phyloP scores from a whole-genome alignment of 768 basidiomycete genomes.

The Dioszegia aurantiaca region DNA sequence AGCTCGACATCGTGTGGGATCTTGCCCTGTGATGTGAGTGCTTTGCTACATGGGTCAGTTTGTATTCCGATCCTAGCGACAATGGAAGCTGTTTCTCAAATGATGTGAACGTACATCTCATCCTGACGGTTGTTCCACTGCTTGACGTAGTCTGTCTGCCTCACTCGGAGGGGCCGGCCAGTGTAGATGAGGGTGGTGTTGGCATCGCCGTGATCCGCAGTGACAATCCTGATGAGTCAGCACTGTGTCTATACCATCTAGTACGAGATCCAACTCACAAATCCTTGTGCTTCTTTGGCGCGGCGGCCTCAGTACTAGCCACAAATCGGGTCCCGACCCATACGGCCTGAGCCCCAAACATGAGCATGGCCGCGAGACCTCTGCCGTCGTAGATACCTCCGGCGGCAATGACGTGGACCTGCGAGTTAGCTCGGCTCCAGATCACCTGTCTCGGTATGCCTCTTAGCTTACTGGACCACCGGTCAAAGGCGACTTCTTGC shows the following conservation, averaged over 20 bases:
- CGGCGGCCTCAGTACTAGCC: slow-evolving; percentile 72
- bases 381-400: slow-evolving; percentile 89
- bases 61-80: no score
- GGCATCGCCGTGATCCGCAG: slow-evolving; percentile 64
- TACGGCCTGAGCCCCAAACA: slow-evolving; percentile 85
- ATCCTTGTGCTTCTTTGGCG: slow-evolving; percentile 81
- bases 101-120: slow-evolving; percentile 31
- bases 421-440: not conserved
- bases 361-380: slow-evolving; percentile 77
- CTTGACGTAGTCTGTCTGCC: slow-evolving; percentile 77
- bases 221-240: slow-evolving; percentile 24
- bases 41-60: slow-evolving; percentile 58
- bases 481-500: slow-evolving; percentile 72
- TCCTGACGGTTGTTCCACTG: slow-evolving; percentile 62
- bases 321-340: slow-evolving; percentile 85
- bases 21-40: slow-evolving; percentile 77
- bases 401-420: slow-evolving; percentile 79
- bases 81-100: no score
- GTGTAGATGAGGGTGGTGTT: slow-evolving; percentile 84
- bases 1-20: slow-evolving; percentile 71
- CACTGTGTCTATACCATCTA: not conserved
- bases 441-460: no score
- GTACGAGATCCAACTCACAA: slow-evolving; percentile 49
- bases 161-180: slow-evolving; percentile 81
- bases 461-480: slow-evolving; percentile 63